Evolutionary conservation across 441 rosid genomes (phyloP), one percentile per base, ranked within the genome.

Genomic region (Eutrema salsugineum): DNA sequence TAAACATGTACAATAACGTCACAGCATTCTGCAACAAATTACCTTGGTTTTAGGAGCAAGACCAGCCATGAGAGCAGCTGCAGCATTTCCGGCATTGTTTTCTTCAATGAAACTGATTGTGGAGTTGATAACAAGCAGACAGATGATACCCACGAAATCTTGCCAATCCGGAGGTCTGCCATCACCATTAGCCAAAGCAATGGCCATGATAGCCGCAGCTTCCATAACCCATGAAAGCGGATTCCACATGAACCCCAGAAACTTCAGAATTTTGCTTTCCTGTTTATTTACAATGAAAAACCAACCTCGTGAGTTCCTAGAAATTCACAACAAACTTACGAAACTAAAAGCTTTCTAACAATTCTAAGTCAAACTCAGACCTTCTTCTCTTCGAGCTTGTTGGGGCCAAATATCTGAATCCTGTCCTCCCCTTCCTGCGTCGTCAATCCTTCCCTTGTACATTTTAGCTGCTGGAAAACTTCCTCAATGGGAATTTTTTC

Each of bases 171-270:
- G 98, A 62, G 96, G 91, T 83, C 78, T 70, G 51, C 88, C 85
- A 1, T 55, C 82, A 47, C 98, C 98, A 56, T 93, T 93, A 14
- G 98, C 98, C 75, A 93, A 80, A 15, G 85, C 98, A 81, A 93
- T 91, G 33, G 98, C 96, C 98, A 93, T 93, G 50, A 93, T 67
- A 42, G 98, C 97, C 42, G 97, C 96, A 44, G 94, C 82, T 79
- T 93, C 98, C 98, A 93, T 91, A 27, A 91, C 98, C 98, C 98
- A 93, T 51, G 98, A 93, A 35, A 93, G 85, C 7, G 97, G 96
- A 70, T 93, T 93, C 97, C 98, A 91, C 98, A 93, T 91, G 69
- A 93, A 91, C 84, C 98, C 97, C 80, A 90, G 69, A 63, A 93
- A 93, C 89, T 93, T 93, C 77, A 93, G 86, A 24, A 93, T 0